phyloP scores from a whole-genome alignment of 768 basidiomycete species.

The Lyophyllum atratum region DNA sequence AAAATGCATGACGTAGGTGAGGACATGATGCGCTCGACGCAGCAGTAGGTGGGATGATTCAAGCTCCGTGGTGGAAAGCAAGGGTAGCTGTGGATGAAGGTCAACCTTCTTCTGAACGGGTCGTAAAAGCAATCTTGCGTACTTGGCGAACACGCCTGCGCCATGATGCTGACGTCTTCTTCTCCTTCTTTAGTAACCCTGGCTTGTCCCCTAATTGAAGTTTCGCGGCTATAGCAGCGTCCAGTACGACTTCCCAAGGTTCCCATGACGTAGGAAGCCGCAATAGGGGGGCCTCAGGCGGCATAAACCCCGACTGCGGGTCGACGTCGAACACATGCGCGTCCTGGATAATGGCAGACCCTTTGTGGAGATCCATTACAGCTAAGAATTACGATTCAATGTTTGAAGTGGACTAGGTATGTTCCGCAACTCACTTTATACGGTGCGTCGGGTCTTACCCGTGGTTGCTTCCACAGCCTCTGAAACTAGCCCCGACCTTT shows the following conservation, averaged over 20 bases:
- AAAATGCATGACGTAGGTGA: slow-evolving; percentile 74
- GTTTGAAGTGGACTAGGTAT: background rate
- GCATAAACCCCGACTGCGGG: slow-evolving; percentile 20
- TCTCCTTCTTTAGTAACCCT: slow-evolving; percentile 36
- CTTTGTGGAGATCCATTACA: background rate
- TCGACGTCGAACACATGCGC: slow-evolving; percentile 18
- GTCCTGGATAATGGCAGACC: background rate
- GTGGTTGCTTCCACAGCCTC: background rate
- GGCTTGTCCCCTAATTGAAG: slow-evolving; percentile 24
- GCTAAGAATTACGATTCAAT: background rate
- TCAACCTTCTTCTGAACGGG: background rate
- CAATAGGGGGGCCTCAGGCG: slow-evolving; percentile 10
- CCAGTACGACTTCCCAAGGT: slow-evolving; percentile 18
- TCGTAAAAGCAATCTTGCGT: slow-evolving; percentile 14
- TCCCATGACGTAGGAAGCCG: slow-evolving; percentile 19
- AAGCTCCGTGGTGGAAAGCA: slow-evolving; percentile 49
- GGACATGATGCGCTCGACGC: slow-evolving; percentile 72
- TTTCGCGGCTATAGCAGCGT: slow-evolving; percentile 12
- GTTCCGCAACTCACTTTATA: slow-evolving; percentile 1
- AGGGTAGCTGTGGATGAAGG: slow-evolving; percentile 47
- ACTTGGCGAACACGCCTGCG: slow-evolving; percentile 45
- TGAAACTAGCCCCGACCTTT: background rate
- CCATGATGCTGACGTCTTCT: slow-evolving; percentile 44
- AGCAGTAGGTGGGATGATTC: slow-evolving; percentile 54
- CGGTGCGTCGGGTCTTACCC: slow-evolving; percentile 8